A percentile compares a stretch with the other conserved stretches of the same genome.
These are phyloP conservation scores for Blastocystis sp. DNA, from an alignment of 352 stramenopile species.

Conservation along the genomic window DNA sequence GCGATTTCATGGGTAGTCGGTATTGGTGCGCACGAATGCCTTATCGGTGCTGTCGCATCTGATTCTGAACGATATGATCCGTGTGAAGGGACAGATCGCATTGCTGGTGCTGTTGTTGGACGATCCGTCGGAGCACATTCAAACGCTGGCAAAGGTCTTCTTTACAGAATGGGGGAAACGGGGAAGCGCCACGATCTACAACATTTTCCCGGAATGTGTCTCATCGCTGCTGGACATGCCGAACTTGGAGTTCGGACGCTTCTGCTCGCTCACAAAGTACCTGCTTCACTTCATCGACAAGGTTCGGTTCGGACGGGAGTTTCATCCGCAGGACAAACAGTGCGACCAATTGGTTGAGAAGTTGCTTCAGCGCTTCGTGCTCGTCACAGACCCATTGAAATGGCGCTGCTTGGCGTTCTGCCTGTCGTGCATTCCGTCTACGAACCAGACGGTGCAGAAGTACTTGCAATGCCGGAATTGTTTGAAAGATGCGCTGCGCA, in stretches of 20 bases:
- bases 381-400: conserved; percentile 77
- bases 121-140: conserved; percentile 86
- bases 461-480: conserved; percentile 18
- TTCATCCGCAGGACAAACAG: conserved; percentile 72
- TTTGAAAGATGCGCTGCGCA: conserved; percentile 45
- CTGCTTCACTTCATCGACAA: conserved; percentile 94
- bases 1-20: conserved; percentile 67
- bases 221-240: conserved; percentile 79
- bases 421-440: conserved; percentile 85
- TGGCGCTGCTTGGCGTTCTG: conserved; percentile 88
- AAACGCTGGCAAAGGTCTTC: conserved; percentile 87
- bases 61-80: conserved; percentile 99
- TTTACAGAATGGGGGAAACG: conserved; percentile 93
- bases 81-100: conserved; percentile 89
- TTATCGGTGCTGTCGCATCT: conserved; percentile 95
- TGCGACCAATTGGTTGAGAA: conserved; percentile 85
- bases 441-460: conserved; percentile 87
- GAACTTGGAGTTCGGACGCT: conserved; percentile 81
- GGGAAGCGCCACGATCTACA: conserved; percentile 95
- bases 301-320: conserved; percentile 74
- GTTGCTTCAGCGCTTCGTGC: conserved; percentile 86
- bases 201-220: conserved; percentile 92
- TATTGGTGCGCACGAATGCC: conserved; percentile 88
- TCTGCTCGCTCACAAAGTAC: conserved; percentile 89
- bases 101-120: conserved; percentile 90